Evolutionary conservation across 2,329 filamentous ascomycete species (phyloP).

Genomic region (Cadophora sp.): DNA sequence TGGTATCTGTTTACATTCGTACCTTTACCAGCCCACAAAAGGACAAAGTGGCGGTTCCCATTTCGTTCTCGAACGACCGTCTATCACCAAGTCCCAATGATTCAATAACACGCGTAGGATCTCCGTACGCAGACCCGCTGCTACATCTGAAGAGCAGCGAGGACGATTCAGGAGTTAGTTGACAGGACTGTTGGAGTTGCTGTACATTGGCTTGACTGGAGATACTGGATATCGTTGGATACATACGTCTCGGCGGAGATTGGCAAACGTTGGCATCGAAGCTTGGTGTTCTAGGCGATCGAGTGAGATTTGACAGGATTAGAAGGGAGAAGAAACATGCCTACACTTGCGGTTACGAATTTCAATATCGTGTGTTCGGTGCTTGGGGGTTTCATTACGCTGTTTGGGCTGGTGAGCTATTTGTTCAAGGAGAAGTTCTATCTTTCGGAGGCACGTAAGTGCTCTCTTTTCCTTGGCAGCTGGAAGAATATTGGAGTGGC

Average conservation of each 20-base stretch:
- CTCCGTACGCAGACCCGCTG: conserved; percentile 42
- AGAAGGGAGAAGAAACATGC: conserved; percentile 45
- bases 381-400: conserved; percentile 83
- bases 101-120: conserved; percentile 51
- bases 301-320: neutral
- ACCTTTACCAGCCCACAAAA: neutral
- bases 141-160: conserved; percentile 45
- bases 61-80: neutral
- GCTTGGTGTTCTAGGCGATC: conserved; percentile 7
- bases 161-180: conserved; percentile 50
- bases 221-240: neutral
- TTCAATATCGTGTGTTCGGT: conserved; percentile 66
- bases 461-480: neutral
- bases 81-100: conserved; percentile 42
- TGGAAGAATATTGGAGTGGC: neutral
- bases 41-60: conserved; percentile 31
- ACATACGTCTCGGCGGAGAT: neutral
- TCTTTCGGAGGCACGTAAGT: conserved; percentile 84
- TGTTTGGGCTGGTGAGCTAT: conserved; percentile 92
- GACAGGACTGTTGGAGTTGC: conserved; percentile 16
- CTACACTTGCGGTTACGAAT: conserved; percentile 56
- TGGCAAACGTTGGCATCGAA: neutral
- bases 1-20: neutral
- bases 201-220: neutral
- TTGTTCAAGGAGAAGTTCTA: conserved; percentile 90